Evolutionary conservation across 192 early-diverging fungal species (phyloP).

Genomic region (Backusella morwellensis): DNA sequence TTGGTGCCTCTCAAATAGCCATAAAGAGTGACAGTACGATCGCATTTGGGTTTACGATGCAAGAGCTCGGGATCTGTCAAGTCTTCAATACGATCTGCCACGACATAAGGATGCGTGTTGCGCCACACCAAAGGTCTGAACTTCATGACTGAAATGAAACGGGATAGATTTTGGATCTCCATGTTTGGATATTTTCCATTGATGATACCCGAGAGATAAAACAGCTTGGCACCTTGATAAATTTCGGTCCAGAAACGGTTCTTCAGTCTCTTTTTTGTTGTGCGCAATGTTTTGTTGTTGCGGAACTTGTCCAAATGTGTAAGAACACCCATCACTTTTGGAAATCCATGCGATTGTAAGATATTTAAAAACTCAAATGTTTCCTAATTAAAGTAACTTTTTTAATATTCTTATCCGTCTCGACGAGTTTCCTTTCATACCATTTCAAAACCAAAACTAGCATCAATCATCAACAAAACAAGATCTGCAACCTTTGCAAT

Average conservation of each 20-base stretch:
- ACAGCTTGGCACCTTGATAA: constrained; percentile 98
- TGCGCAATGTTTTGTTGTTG: constrained; percentile 86
- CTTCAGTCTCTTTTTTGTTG: constrained; percentile 92
- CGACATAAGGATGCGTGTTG: constrained; percentile 95
- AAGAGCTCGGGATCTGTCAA: constrained; percentile 90
- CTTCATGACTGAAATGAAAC: constrained; percentile 99
- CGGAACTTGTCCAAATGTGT: constrained; percentile 96
- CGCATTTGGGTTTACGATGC: constrained; percentile 76
- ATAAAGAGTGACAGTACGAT: constrained; percentile 92
- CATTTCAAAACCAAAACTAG: constrained; percentile 99
- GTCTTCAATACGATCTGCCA: constrained; percentile 97
- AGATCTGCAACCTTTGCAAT: constrained; percentile 96
- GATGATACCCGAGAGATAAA: constrained; percentile 95
- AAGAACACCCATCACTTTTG: constrained; percentile 96
- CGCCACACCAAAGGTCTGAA: constrained; percentile 97
- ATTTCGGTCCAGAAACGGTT: constrained; percentile 99
- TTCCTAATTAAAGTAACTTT: constrained; percentile 50
- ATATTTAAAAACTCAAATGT: constrained; percentile 99
- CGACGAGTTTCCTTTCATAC: constrained; percentile 21
- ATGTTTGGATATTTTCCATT: constrained; percentile 92
- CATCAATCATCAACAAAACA: constrained; percentile 93
- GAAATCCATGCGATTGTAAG: constrained; percentile 95
- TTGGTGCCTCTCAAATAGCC: constrained; percentile 96
- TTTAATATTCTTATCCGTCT: not conserved
- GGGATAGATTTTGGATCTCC: constrained; percentile 91